Evolutionary conservation across 495 filamentous ascomycete species (phyloP).

Genomic region (Podospora pseudopauciseta): DNA sequence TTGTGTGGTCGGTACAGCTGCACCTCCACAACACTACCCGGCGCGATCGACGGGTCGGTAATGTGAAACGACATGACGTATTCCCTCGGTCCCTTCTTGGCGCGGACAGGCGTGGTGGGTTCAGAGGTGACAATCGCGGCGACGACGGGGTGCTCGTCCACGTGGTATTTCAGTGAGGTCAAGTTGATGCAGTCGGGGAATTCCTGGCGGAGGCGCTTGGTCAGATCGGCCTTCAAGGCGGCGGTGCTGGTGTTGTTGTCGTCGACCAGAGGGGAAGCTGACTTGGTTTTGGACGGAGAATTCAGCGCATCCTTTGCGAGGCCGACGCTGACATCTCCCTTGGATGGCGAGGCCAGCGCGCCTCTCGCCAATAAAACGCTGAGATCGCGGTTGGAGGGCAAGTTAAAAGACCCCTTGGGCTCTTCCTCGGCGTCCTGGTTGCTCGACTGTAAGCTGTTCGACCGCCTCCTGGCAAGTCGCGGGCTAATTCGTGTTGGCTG

Average conservation of each 20-base stretch:
- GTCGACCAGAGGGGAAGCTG: background rate
- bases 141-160: constrained; percentile 55
- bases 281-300: constrained; percentile 22
- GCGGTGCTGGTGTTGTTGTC: constrained; percentile 20
- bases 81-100: constrained; percentile 64
- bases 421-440: constrained; percentile 9
- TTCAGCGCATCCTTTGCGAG: constrained; percentile 23
- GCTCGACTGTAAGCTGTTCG: constrained; percentile 26
- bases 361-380: constrained; percentile 20
- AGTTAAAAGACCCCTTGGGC: constrained; percentile 10
- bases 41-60: constrained; percentile 59
- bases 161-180: constrained; percentile 56
- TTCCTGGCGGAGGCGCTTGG: constrained; percentile 53
- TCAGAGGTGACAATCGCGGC: constrained; percentile 62
- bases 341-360: constrained; percentile 19
- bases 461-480: constrained; percentile 24
- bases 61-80: constrained; percentile 66
- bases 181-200: constrained; percentile 67
- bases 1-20: constrained; percentile 73
- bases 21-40: constrained; percentile 50
- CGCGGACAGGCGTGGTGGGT: constrained; percentile 53
- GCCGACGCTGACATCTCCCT: constrained; percentile 10
- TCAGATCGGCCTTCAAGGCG: constrained; percentile 37
- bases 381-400: background rate
- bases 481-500: constrained; percentile 29